Evolutionary conservation across 129 eudicot genomes (phyloP).

Genomic region (Lonicera japonica): DNA sequence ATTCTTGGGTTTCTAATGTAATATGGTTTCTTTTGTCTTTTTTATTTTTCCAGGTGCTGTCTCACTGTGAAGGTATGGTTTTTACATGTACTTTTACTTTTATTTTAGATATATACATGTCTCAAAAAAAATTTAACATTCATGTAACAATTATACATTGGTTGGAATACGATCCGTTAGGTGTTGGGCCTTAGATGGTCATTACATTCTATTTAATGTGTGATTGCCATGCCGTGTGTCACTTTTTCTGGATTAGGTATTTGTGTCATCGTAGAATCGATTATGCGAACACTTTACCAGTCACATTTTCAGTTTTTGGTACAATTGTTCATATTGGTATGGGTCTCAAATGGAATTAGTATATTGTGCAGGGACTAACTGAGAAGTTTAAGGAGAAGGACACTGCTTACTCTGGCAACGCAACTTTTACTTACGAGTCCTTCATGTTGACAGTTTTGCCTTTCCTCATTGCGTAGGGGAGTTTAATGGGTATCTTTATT

Average conservation of each 20-base stretch:
- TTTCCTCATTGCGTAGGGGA: constrained; percentile 66
- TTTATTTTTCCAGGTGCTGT: constrained; percentile 66
- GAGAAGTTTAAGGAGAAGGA: constrained; percentile 97
- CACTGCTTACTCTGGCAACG: constrained; percentile 49
- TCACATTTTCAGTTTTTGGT: too few species aligned
- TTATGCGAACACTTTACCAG: too few species aligned
- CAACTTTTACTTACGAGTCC: constrained; percentile 66
- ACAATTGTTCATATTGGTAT: not conserved
- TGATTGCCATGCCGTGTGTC: too few species aligned
- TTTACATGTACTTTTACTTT: too few species aligned
- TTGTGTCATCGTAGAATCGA: too few species aligned
- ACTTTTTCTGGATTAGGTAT: too few species aligned
- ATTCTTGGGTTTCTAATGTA: not conserved
- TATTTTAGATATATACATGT: too few species aligned
- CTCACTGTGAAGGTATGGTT: constrained; percentile 78
- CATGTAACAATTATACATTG: too few species aligned
- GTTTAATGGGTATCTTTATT: not conserved
- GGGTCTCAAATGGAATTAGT: not conserved
- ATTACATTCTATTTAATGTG: too few species aligned
- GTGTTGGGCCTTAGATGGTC: too few species aligned
- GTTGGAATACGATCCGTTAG: too few species aligned
- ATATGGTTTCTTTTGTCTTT: not conserved
- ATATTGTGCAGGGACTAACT: constrained; percentile 66
- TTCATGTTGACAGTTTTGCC: constrained; percentile 88
- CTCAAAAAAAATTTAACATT: too few species aligned